Base-by-base conservation (phyloP, 306 rosid genomes). In the Rubus idaeus region DNA sequence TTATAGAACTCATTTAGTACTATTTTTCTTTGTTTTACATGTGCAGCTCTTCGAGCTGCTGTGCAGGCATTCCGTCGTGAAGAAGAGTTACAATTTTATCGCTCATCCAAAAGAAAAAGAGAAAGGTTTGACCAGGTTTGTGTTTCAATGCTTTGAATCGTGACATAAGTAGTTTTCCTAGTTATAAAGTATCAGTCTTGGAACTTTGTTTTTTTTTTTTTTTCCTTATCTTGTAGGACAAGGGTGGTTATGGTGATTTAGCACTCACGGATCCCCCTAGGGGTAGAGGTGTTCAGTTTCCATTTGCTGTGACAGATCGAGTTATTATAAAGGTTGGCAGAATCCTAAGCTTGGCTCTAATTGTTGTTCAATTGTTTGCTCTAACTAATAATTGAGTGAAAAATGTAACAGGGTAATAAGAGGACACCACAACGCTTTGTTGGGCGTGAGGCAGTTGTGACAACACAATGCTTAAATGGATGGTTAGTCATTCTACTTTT, bases 381-480 rank as follows among this genome's bases (percentile, higher is more conserved):
- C 61, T 70, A 68, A 44, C 70, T 77, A 78, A 83, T 79, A 75
- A 79, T 70, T 79, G 77, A 74, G 73, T 61, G 63, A 71, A 80
- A 80, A 74, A 77, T 82, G 71, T 81, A 58, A 46, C 88, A 96
- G 99, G 99, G 99, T 67, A 96, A 96, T 87, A 96, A 96, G 84
- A 91, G 99, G 88, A 96, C 99, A 35, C 99, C 99, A 0, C 94
- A 75, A 72, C 97, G 99, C 55, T 96, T 96, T 80, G 98, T 96
- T 62, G 99, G 99, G 57, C 91, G 99, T 1, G 97, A 96, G 87
- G 99, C 99, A 78, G 86, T 96, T 80, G 99, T 96, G 58, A 96
- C 99, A 77, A 92, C 99, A 51, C 99, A 96, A 81, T 96, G 99
- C 91, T 84, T 96, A 67, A 96, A 96, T 77, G 99, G 99, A 89